Base-by-base conservation (phyloP, 768 basidiomycete genomes). In the Clathrus columnatus region DNA sequence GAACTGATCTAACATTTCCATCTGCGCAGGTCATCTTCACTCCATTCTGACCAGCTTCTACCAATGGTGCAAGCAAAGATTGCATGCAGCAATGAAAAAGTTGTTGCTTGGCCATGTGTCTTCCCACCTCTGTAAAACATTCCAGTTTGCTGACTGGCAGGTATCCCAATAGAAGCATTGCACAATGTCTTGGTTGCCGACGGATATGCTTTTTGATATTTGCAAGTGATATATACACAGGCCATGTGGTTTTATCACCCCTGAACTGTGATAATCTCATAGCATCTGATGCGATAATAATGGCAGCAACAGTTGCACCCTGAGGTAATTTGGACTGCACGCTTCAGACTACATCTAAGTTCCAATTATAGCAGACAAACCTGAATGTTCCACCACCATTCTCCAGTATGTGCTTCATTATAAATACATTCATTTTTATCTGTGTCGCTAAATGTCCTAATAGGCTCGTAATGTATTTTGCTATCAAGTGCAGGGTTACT, bases 181-280 rank as follows among this genome's bases (percentile, higher is more conserved):
- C 73, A 16, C 65, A 66, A 7, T 53, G 23, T 0, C 68, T 71
- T 0, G 73, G 72, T 53, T 75, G 63, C 0, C 68, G 60, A 0
- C 70, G 61, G 16, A 75, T 67, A 1, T 68, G 61, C 53, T 76
- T 77, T 0, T 69, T 65, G 4, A 79, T 64, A 52, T 75, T 75
- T 0, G 73, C 75, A 27, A 75, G 63, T 1, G 73, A 72, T 0
- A 76, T 54, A 59, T 78, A 78, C 0, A 78, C 69, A 0, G 77
- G 78, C 61, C 71, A 78, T 8, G 73, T 72, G 17, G 59, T 51
- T 5, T 41, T 41, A 8, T 41, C 51, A 52, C 42, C 36, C 2
- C 36, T n/a, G n/a, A 52, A 52, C 8, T 52, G 32, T 52, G 51
- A 41, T 7, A 52, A 17, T 21, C n/a, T 30, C 2, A 32, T 52